These are phyloP conservation scores for Metroxylon sagu DNA, from an alignment of 176 grass and related monocot genomes.

Conservation along the genomic window DNA sequence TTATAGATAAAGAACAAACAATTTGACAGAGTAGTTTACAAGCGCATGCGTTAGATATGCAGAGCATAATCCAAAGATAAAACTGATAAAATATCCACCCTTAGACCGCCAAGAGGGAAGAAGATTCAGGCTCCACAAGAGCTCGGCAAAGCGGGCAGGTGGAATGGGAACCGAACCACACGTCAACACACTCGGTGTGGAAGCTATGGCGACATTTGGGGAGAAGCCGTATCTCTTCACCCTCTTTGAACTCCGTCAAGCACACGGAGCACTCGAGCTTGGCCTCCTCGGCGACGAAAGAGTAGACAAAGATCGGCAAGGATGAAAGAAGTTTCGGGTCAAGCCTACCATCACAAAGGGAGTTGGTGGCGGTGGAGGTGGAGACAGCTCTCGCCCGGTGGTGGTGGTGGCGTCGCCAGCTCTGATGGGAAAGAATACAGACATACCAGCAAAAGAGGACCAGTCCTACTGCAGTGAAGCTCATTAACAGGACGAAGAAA, in stretches of 20 bases:
- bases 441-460: too few relatives aligned
- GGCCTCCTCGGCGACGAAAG: not conserved
- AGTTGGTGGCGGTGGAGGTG: not conserved
- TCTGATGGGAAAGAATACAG: too few relatives aligned
- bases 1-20: too few relatives aligned
- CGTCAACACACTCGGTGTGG: constrained; percentile 50
- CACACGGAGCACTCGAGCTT: constrained; percentile 49
- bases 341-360: too few relatives aligned
- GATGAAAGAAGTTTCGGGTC: constrained; percentile 12
- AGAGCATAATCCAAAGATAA: too few relatives aligned
- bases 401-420: not conserved
- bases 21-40: too few relatives aligned
- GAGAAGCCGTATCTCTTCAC: constrained; percentile 30
- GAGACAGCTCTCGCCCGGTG: too few relatives aligned
- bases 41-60: too few relatives aligned
- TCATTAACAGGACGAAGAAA: too few relatives aligned
- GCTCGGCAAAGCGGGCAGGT: constrained; percentile 67
- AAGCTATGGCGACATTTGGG: constrained; percentile 48
- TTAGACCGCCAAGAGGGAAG: too few relatives aligned
- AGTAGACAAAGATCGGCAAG: constrained; percentile 28
- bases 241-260: constrained; percentile 41
- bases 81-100: too few relatives aligned
- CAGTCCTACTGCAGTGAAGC: too few relatives aligned
- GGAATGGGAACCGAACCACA: constrained; percentile 40
- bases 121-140: constrained; percentile 4